phyloP scores from a whole-genome alignment of 2,329 filamentous ascomycete genomes.

The Fusarium heterosporum region DNA sequence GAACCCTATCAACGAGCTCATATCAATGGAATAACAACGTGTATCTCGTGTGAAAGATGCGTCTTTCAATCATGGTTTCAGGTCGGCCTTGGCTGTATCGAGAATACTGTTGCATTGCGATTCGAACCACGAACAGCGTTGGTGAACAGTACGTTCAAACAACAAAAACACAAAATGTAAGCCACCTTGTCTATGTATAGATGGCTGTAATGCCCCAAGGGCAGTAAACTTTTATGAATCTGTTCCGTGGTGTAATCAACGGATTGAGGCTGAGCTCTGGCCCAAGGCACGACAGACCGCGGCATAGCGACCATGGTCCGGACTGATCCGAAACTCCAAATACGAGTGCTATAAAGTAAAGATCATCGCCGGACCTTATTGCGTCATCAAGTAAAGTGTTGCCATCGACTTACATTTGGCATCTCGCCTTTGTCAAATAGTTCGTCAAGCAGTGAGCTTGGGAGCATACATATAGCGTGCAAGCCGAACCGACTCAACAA shows the following conservation, averaged over 20 bases:
- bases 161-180: neutral
- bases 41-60: neutral
- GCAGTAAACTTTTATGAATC: neutral
- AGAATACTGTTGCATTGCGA: neutral
- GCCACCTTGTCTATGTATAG: too few species aligned
- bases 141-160: neutral
- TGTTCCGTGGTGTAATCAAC: constrained; percentile 5
- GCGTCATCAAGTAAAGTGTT: constrained; percentile 1
- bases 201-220: neutral
- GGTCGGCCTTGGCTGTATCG: neutral
- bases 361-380: constrained; percentile 13
- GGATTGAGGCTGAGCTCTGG: constrained; percentile 9
- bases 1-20: neutral
- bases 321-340: constrained; percentile 9
- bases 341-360: constrained; percentile 14
- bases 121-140: neutral
- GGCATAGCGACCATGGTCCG: constrained; percentile 17
- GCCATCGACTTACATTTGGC: neutral
- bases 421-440: neutral
- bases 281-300: constrained; percentile 15
- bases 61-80: neutral
- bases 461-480: constrained; percentile 14
- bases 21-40: neutral
- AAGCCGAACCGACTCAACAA: neutral
- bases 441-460: neutral